Evolutionary conservation across 2,329 filamentous ascomycete genomes (phyloP).

Genomic region (Myriangium duriaei): DNA sequence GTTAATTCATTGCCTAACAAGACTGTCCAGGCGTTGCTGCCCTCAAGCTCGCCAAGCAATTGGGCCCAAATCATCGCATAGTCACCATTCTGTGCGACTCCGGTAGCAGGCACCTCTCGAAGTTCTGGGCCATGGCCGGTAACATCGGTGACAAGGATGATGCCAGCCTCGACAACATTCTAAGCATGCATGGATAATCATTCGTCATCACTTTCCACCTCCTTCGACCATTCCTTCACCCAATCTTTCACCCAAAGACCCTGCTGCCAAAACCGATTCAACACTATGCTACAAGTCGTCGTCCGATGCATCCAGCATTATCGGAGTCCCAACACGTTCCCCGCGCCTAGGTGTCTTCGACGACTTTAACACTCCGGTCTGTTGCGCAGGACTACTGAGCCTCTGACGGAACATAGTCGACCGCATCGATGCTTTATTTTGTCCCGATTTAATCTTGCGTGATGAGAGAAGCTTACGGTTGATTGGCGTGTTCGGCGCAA

Average conservation of each 20-base stretch:
- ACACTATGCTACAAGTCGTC: constrained; percentile 6
- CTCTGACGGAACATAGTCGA: constrained; percentile 5
- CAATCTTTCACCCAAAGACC: too few relatives aligned
- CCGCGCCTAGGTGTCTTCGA: neutral
- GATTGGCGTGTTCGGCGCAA: neutral
- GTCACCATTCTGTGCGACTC: constrained; percentile 77
- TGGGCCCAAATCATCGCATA: constrained; percentile 48
- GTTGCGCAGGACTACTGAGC: neutral
- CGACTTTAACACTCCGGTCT: neutral
- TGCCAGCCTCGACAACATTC: constrained; percentile 44
- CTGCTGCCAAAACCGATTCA: too few relatives aligned
- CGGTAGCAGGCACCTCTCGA: constrained; percentile 65
- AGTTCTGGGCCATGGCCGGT: constrained; percentile 68
- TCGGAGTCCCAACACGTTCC: neutral
- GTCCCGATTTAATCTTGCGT: neutral
- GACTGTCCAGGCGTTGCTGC: constrained; percentile 47
- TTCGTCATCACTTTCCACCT: neutral
- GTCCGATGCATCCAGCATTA: constrained; percentile 4
- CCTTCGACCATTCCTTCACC: neutral
- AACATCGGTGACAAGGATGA: constrained; percentile 45
- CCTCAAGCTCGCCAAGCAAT: constrained; percentile 50
- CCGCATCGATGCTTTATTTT: constrained; percentile 3
- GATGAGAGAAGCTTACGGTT: neutral
- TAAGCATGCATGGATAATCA: constrained; percentile 20
- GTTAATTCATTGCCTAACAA: constrained; percentile 1